These are phyloP conservation scores for Lactarius hatsudake DNA, from an alignment of 768 basidiomycete species.

Conservation along the genomic window DNA sequence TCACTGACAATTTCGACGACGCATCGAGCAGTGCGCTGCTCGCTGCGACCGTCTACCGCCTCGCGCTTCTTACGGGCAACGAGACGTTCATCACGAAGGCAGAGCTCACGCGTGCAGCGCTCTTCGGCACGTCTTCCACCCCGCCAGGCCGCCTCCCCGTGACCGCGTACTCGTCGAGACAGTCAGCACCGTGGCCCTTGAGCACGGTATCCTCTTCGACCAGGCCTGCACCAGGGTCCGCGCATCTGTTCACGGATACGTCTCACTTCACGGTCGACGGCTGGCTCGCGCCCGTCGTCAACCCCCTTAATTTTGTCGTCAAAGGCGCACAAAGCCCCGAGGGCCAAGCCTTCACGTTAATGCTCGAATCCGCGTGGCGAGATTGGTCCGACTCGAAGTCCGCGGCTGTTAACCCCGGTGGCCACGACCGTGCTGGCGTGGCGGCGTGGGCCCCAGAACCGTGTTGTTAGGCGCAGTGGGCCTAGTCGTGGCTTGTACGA, in stretches of 20 bases:
- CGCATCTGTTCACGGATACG: not conserved
- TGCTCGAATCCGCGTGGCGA: slow-evolving; percentile 69
- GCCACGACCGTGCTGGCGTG: too few relatives aligned
- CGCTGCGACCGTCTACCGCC: slow-evolving; percentile 72
- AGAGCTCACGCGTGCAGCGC: slow-evolving; percentile 48
- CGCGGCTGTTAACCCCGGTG: slow-evolving; percentile 26
- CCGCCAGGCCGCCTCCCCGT: slow-evolving; percentile 18
- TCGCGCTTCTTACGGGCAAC: slow-evolving; percentile 52
- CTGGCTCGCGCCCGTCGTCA: slow-evolving; percentile 71
- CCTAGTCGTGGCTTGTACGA: slow-evolving; percentile 4
- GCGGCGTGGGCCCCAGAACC: not conserved
- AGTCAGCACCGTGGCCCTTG: too few relatives aligned
- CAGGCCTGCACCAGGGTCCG: not conserved
- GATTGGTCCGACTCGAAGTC: slow-evolving; percentile 53
- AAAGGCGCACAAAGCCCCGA: slow-evolving; percentile 64
- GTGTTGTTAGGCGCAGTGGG: not conserved
- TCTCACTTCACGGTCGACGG: slow-evolving; percentile 55
- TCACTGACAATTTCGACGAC: slow-evolving; percentile 58
- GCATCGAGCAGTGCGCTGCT: slow-evolving; percentile 71
- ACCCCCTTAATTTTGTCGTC: slow-evolving; percentile 55
- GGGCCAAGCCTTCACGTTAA: slow-evolving; percentile 73
- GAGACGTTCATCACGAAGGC: slow-evolving; percentile 54
- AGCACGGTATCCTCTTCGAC: slow-evolving; percentile 8
- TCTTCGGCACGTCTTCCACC: slow-evolving; percentile 29
- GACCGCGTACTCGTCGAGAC: not conserved